Percentiles rank a stretch among this genome's conserved stretches.
Conservation (phyloP, 257 asterid species). For the Penstemon barbatus region DNA sequence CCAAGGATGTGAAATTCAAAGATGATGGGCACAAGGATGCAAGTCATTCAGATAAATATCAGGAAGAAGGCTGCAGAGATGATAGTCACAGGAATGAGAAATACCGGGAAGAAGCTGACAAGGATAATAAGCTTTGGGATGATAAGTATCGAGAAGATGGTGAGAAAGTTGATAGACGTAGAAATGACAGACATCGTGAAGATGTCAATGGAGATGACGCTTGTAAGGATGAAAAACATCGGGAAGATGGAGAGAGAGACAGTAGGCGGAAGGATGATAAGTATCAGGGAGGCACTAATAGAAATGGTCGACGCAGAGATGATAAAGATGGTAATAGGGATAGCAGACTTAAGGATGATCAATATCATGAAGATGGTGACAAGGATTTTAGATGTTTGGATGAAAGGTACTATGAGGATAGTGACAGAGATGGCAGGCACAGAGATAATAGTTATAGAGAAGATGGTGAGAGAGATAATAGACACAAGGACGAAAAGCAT, state of each 20-base stretch:
- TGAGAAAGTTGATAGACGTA: slow-evolving; percentile 52
- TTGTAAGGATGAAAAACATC: slow-evolving; percentile 55
- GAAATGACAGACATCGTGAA: slow-evolving; percentile 60
- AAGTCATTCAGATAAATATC: slow-evolving; percentile 51
- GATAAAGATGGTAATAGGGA: slow-evolving; percentile 68
- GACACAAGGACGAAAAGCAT: slow-evolving; percentile 61
- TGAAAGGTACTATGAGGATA: slow-evolving; percentile 54
- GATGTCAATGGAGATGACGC: slow-evolving; percentile 56
- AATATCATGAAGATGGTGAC: slow-evolving; percentile 62
- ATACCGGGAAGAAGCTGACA: slow-evolving; percentile 57
- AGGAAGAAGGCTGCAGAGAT: slow-evolving; percentile 64
- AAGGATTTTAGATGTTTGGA: slow-evolving; percentile 49
- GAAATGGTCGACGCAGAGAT: slow-evolving; percentile 50
- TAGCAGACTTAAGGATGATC: slow-evolving; percentile 55
- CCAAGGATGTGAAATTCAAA: slow-evolving; percentile 63
- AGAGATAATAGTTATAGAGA: slow-evolving; percentile 49
- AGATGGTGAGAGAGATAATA: slow-evolving; percentile 34
- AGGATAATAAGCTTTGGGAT: slow-evolving; percentile 53
- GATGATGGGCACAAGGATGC: slow-evolving; percentile 70
- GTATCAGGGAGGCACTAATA: slow-evolving; percentile 51
- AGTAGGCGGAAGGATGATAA: slow-evolving; percentile 59
- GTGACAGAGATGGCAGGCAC: slow-evolving; percentile 51
- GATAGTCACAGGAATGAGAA: slow-evolving; percentile 61
- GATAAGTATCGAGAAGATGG: slow-evolving; percentile 59
- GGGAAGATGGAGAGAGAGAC: slow-evolving; percentile 56